Evolutionary conservation across 345 rosid species (phyloP).

Genomic region (Odontarrhena argentea): DNA sequence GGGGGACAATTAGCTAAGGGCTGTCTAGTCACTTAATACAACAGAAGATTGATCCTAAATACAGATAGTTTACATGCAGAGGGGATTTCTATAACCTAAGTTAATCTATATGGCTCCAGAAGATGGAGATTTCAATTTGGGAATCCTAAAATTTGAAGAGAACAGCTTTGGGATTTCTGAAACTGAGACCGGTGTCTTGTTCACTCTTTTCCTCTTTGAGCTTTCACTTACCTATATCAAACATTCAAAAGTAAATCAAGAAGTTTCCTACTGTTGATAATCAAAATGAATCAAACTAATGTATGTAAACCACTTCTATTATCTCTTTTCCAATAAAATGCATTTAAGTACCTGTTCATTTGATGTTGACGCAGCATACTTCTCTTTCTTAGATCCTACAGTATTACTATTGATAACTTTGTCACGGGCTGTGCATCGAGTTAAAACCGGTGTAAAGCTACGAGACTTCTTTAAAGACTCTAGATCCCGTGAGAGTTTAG

Average conservation of each 20-base stretch:
- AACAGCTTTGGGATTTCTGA: conserved; percentile 68
- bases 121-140: conserved; percentile 68
- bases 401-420: conserved; percentile 30
- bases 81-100: conserved; percentile 2
- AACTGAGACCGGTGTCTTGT: conserved; percentile 27
- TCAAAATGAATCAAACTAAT: not conserved
- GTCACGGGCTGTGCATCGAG: conserved; percentile 41
- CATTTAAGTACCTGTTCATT: conserved; percentile 53
- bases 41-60: conserved; percentile 23
- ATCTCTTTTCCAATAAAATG: not conserved
- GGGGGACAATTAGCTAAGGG: conserved; percentile 12
- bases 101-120: conserved; percentile 33
- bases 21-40: conserved; percentile 1
- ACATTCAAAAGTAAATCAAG: conserved; percentile 23
- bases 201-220: conserved; percentile 64
- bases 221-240: conserved; percentile 51
- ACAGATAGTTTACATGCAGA: conserved; percentile 32
- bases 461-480: conserved; percentile 54
- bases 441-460: conserved; percentile 50
- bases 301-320: not conserved
- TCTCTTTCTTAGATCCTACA: conserved; percentile 49
- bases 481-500: conserved; percentile 53
- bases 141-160: conserved; percentile 68
- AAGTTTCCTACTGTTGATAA: not conserved
- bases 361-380: conserved; percentile 36